A percentile compares a stretch with the other conserved stretches of the same genome.
phyloP scores from a whole-genome alignment of 345 rosid species.

The Stellera chamaejasme region DNA sequence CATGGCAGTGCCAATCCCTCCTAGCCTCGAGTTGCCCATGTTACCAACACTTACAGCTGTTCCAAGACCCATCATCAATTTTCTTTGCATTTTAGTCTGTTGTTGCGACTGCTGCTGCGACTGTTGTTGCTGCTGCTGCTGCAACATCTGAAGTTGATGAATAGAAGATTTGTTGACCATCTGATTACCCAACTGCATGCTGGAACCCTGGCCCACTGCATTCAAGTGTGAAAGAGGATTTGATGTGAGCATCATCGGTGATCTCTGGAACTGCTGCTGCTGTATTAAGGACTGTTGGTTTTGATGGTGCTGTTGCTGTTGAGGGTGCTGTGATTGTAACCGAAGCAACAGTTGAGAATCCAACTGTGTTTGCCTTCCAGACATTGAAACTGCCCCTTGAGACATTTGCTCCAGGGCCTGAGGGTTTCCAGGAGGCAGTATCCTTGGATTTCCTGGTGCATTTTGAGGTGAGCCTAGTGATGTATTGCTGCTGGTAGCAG shows the following conservation, averaged over 20 bases:
- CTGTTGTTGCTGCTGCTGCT: constrained; percentile 43
- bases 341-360: constrained; percentile 46
- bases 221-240: constrained; percentile 55
- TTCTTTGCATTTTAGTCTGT: constrained; percentile 52
- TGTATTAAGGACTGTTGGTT: constrained; percentile 3
- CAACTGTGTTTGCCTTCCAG: constrained; percentile 52
- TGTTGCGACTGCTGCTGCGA: constrained; percentile 25
- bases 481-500: constrained; percentile 35
- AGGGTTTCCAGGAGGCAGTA: constrained; percentile 64
- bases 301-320: constrained; percentile 15
- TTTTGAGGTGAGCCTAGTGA: constrained; percentile 41
- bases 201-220: constrained; percentile 58
- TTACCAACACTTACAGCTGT: constrained; percentile 51
- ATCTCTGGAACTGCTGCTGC: constrained; percentile 50
- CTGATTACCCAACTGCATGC: constrained; percentile 65
- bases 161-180: constrained; percentile 58
- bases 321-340: constrained; percentile 26
- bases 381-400: constrained; percentile 67
- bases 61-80: constrained; percentile 62
- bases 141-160: constrained; percentile 65
- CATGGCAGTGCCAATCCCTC: constrained; percentile 48
- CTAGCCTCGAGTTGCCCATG: constrained; percentile 59
- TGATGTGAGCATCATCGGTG: constrained; percentile 49
- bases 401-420: constrained; percentile 72
- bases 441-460: constrained; percentile 47